A percentile compares a stretch with the other conserved stretches of the same genome.
phyloP scores from a whole-genome alignment of 2,329 filamentous ascomycete genomes.

The Chaetomium olivaceum region DNA sequence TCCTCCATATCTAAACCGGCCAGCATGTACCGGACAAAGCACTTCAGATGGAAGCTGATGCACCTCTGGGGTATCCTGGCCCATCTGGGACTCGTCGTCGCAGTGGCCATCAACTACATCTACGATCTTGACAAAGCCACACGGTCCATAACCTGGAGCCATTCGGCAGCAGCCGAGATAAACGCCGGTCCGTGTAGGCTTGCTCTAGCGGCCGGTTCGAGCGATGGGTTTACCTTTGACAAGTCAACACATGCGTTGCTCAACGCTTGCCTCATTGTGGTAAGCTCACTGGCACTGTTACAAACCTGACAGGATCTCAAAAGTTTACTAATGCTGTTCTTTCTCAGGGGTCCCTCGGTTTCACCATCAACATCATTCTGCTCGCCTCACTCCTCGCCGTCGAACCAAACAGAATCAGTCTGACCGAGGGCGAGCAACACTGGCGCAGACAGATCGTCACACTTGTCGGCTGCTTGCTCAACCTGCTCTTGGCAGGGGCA shows the following conservation, averaged over 20 bases:
- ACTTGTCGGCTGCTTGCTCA: slow-evolving; percentile 31
- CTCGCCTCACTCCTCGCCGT: slow-evolving; percentile 28
- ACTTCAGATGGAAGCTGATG: slow-evolving; percentile 31
- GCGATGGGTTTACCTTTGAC: slow-evolving; percentile 13
- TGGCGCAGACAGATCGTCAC: slow-evolving; percentile 33
- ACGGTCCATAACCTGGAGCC: neutral
- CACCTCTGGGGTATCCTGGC: slow-evolving; percentile 28
- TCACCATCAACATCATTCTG: slow-evolving; percentile 26
- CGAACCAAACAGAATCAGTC: slow-evolving; percentile 25
- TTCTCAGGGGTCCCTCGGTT: slow-evolving; percentile 27
- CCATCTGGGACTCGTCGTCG: slow-evolving; percentile 29
- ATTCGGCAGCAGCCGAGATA: neutral
- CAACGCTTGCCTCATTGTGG: slow-evolving; percentile 24
- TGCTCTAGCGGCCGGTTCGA: neutral
- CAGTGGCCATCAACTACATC: slow-evolving; percentile 24
- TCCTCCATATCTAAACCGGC: neutral
- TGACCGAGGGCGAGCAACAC: slow-evolving; percentile 33
- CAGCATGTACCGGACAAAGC: slow-evolving; percentile 23
- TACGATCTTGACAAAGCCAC: slow-evolving; percentile 22
- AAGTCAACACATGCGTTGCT: slow-evolving; percentile 22
- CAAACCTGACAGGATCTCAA: neutral
- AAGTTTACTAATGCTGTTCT: neutral
- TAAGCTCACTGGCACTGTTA: slow-evolving; percentile 4
- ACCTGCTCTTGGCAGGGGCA: slow-evolving; percentile 29
- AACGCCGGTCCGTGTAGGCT: slow-evolving; percentile 11